These are phyloP conservation scores for Chaetomiaceae sp. DNA, from an alignment of 2,329 filamentous ascomycete genomes.

Conservation along the genomic window DNA sequence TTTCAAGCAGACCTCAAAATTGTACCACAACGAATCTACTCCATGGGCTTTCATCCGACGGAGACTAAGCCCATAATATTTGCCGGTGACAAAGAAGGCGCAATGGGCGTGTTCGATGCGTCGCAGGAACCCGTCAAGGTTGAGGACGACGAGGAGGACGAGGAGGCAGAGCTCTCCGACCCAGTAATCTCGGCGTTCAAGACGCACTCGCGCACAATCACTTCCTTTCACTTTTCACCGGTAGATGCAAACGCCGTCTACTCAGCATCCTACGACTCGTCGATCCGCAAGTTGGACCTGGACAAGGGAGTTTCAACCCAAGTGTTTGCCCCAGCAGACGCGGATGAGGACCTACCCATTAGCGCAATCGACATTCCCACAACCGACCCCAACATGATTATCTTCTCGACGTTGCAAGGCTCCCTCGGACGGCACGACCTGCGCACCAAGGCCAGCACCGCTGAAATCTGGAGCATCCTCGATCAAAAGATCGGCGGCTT, in stretches of 20 bases:
- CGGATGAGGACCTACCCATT: slow-evolving; percentile 69
- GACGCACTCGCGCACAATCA: slow-evolving; percentile 82
- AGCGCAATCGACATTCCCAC: slow-evolving; percentile 77
- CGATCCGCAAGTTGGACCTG: slow-evolving; percentile 81
- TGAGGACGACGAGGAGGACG: slow-evolving; percentile 55
- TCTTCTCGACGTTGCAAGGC: slow-evolving; percentile 85
- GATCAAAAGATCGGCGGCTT: slow-evolving; percentile 98
- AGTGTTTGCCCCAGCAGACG: slow-evolving; percentile 69
- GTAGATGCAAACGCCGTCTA: slow-evolving; percentile 71
- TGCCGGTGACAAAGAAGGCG: slow-evolving; percentile 89
- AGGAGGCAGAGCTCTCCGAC: slow-evolving; percentile 61
- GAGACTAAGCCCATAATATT: slow-evolving; percentile 83
- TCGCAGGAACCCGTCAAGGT: slow-evolving; percentile 58
- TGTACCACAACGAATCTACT: slow-evolving; percentile 80
- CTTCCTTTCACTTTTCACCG: slow-evolving; percentile 73
- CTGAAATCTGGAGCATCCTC: slow-evolving; percentile 68
- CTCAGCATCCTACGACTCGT: slow-evolving; percentile 88
- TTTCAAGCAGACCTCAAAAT: slow-evolving; percentile 71
- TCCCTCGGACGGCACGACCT: slow-evolving; percentile 77
- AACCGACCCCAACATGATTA: slow-evolving; percentile 66
- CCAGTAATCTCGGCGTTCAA: slow-evolving; percentile 88
- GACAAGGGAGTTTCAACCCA: slow-evolving; percentile 74
- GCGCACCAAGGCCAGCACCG: slow-evolving; percentile 53
- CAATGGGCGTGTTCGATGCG: slow-evolving; percentile 85
- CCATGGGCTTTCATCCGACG: slow-evolving; percentile 83